These are phyloP conservation scores for Aureobasidium subglaciale DNA, from an alignment of 2,329 filamentous ascomycete genomes.

Conservation along the genomic window DNA sequence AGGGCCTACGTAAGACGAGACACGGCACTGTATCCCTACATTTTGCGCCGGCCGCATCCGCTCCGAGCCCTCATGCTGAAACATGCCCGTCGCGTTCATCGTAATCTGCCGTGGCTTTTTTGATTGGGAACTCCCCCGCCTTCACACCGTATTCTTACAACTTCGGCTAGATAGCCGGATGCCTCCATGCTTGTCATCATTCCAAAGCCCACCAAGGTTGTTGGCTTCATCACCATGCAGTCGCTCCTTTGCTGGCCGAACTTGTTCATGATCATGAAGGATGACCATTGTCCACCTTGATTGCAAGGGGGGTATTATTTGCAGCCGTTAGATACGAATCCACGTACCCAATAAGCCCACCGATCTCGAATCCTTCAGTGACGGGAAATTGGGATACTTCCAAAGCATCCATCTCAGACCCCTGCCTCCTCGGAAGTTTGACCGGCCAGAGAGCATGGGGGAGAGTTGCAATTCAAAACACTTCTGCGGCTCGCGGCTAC, in stretches of 20 bases:
- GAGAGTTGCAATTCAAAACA: background rate
- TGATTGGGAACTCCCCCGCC: slow-evolving; percentile 10
- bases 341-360: slow-evolving; percentile 1
- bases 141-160: background rate
- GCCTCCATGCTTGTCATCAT: slow-evolving; percentile 2
- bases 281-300: background rate
- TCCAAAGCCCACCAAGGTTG: background rate
- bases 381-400: background rate
- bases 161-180: slow-evolving; percentile 3
- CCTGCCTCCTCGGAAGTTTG: background rate
- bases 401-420: background rate
- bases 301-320: background rate
- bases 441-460: background rate
- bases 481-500: background rate
- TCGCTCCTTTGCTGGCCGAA: background rate
- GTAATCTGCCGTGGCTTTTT: slow-evolving; percentile 4
- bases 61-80: slow-evolving; percentile 7
- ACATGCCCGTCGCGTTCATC: slow-evolving; percentile 6
- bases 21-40: background rate
- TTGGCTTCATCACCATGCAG: background rate
- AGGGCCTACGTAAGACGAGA: slow-evolving; percentile 1
- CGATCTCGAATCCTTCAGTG: slow-evolving; percentile 6
- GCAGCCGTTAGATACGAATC: slow-evolving; percentile 6
- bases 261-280: background rate
- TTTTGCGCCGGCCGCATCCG: slow-evolving; percentile 3